These are phyloP conservation scores for Lecanicillium sp. DNA, from an alignment of 2,329 filamentous ascomycete species.

Conservation along the genomic window DNA sequence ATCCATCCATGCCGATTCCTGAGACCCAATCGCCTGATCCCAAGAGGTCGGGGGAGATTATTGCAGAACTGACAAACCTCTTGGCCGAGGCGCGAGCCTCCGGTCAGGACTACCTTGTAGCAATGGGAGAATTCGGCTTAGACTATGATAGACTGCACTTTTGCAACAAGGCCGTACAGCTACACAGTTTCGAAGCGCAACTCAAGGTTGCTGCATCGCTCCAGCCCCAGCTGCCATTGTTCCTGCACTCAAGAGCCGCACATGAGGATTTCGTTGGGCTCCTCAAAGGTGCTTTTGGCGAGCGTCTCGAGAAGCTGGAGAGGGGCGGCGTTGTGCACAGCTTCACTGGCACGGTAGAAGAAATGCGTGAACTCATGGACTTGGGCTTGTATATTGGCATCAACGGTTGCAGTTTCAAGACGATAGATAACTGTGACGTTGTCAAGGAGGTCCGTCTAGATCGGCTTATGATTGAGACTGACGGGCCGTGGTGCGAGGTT, in stretches of 20 bases:
- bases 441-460: constrained; percentile 72
- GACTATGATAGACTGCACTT: constrained; percentile 91
- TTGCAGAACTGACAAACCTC: constrained; percentile 55
- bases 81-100: constrained; percentile 48
- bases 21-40: constrained; percentile 40
- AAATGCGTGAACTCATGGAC: constrained; percentile 73
- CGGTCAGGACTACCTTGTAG: constrained; percentile 46
- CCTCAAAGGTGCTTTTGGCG: constrained; percentile 49
- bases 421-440: constrained; percentile 78
- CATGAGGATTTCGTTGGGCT: constrained; percentile 74
- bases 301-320: constrained; percentile 56
- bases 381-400: constrained; percentile 86
- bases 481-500: constrained; percentile 97
- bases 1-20: constrained; percentile 36
- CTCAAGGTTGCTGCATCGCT: constrained; percentile 64
- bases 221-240: constrained; percentile 73
- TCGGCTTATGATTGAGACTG: constrained; percentile 86
- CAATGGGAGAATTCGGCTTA: constrained; percentile 91
- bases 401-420: constrained; percentile 96
- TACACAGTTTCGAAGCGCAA: constrained; percentile 78
- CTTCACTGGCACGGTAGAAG: constrained; percentile 81
- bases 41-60: constrained; percentile 36
- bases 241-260: constrained; percentile 85
- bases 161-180: constrained; percentile 68
- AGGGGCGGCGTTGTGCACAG: constrained; percentile 83